Base-by-base conservation (phyloP, 192 early-diverging fungal species). In the Coemansia sp. region DNA sequence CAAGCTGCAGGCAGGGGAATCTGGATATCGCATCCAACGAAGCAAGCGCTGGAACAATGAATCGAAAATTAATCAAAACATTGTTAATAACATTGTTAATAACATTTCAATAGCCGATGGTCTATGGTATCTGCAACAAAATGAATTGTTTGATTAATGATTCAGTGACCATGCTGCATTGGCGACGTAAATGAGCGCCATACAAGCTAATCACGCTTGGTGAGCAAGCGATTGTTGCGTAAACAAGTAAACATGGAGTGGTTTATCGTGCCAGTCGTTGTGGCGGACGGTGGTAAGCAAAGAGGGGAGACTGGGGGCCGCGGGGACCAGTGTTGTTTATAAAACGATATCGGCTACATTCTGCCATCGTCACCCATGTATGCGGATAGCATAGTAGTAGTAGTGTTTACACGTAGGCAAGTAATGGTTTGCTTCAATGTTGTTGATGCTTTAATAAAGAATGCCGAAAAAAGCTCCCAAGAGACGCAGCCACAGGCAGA, bases 391-490 rank as follows among this genome's bases (percentile, higher is more conserved):
- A 32, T 8, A 8, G 30, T 32, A 11, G 6, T 32, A 11, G 30
- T 32, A 5, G 11, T 8, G 11, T 11, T n/a, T n/a, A 32, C 5
- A 11, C 30, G 6, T 11, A 32, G 11, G 6, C 11, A 32, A 8
- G 11, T 8, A 32, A 32, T 32, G 30, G 30, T 32, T 11, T 8
- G 11, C 6, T 8, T 32, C 11, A 5, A 11, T 32, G 30, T 5
- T 32, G 11, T 32, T 32, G 30, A 32, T 32, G 30, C 11, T 11
- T 8, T 8, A 32, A 32, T 32, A 32, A 32, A 32, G 30, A 32
- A 11, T 11, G 30, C 30, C 93, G 91, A 87, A 83, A 88, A 27
- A 91, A 91, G 30, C 30, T 32, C 30, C 30, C 30, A 32, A 32
- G 30, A 32, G 30, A 32, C 30, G 11, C 30, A 32, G 30, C 11